These are phyloP conservation scores for Geotrichum aggregatum DNA, from an alignment of 1,139 yeast species.

Conservation along the genomic window DNA sequence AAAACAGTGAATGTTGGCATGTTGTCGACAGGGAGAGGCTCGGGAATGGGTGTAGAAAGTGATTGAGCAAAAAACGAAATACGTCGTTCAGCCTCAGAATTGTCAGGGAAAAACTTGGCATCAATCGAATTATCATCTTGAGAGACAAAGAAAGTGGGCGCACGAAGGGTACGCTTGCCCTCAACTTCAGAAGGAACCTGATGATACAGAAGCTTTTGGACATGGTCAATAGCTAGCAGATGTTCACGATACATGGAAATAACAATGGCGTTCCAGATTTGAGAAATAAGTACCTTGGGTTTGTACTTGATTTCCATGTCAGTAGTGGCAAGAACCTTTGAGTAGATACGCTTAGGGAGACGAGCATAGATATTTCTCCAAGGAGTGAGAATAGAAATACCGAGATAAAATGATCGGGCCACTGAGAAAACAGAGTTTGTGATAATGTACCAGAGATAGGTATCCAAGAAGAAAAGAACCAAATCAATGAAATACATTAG, in stretches of 20 bases:
- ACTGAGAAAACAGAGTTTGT: conserved; percentile 92
- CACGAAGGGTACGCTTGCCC: conserved; percentile 96
- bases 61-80: conserved; percentile 98
- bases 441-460: conserved; percentile 96
- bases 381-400: conserved; percentile 96
- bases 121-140: conserved; percentile 95
- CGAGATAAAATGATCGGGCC: conserved; percentile 95
- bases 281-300: conserved; percentile 96
- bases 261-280: conserved; percentile 97
- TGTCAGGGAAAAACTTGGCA: conserved; percentile 91
- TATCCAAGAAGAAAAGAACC: conserved; percentile 94
- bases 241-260: conserved; percentile 99
- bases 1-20: conserved; percentile 98
- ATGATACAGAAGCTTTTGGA: conserved; percentile 91
- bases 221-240: conserved; percentile 94
- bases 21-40: conserved; percentile 96
- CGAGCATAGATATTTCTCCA: conserved; percentile 98
- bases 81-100: conserved; percentile 98
- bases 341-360: conserved; percentile 96
- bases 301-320: conserved; percentile 99
- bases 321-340: conserved; percentile 93
- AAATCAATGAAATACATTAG: conserved; percentile 89
- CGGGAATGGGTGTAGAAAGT: conserved; percentile 95
- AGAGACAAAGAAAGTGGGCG: conserved; percentile 96
- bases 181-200: conserved; percentile 92